Conservation (phyloP, 1,139 yeast genomes). For the Kodamaea arcana region DNA sequence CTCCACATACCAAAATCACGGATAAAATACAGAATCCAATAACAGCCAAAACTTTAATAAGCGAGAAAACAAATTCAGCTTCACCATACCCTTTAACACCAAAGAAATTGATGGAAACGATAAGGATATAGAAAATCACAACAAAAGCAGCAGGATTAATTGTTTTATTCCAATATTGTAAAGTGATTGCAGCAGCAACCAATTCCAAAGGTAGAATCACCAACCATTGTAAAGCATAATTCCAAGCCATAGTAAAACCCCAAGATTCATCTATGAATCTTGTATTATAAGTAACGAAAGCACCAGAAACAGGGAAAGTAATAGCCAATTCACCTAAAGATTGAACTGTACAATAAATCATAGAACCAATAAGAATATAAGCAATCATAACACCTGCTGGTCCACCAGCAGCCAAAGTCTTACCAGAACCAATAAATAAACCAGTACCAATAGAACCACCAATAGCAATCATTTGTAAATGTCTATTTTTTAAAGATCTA, state of each 20-base stretch:
- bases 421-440: constrained; percentile 70
- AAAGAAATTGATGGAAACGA: constrained; percentile 31
- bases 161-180: constrained; percentile 28
- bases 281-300: constrained; percentile 68
- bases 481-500: constrained; percentile 57
- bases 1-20: constrained; percentile 38
- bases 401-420: constrained; percentile 66
- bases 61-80: constrained; percentile 39
- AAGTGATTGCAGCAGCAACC: constrained; percentile 52
- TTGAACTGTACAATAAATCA: constrained; percentile 73
- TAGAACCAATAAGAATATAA: constrained; percentile 61
- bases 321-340: constrained; percentile 86
- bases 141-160: constrained; percentile 39
- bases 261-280: constrained; percentile 70
- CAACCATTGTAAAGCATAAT: constrained; percentile 77
- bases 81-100: constrained; percentile 45
- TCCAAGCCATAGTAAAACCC: constrained; percentile 81
- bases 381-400: constrained; percentile 76
- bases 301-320: constrained; percentile 75
- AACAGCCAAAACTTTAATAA: constrained; percentile 34
- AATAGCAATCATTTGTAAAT: constrained; percentile 80
- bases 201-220: constrained; percentile 72
- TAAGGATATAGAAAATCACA: constrained; percentile 33
- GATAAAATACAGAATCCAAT: constrained; percentile 40
- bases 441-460: constrained; percentile 90